Base-by-base conservation (phyloP, 2,329 filamentous ascomycete species). In the Phyllosticta citrichinensis region DNA sequence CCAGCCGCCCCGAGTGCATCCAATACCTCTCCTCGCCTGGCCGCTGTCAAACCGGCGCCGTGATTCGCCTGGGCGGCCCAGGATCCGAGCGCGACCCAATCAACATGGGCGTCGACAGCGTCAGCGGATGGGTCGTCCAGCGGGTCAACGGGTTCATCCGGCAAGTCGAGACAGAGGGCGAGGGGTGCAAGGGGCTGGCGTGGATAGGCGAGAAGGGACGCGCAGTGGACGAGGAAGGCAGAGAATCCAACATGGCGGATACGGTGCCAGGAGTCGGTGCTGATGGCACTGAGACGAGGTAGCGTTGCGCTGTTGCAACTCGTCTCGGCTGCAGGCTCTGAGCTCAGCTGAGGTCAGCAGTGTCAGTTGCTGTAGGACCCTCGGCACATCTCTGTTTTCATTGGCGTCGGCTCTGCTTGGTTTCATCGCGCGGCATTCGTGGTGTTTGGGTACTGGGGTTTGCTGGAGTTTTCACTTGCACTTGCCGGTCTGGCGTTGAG, bases 121-220 rank as follows among this genome's bases (percentile, higher is more conserved):
- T 61, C 25, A 69, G 68, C 17, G 72, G 72, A 4, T 74, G 72
- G 72, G 70, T 74, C 69, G 62, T 67, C 9, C 71, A 74, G 27
- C 65, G 72, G 5, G 70, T 74, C 0, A 70, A 74, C 51, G 66
- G 68, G 11, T 60, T 73, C 5, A 73, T 74, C 59, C 58, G 66
- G 14, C 58, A 62, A 10, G 56, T 74, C 0, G 72, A 74, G 40
- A 51, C 11, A n/a, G 22, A 47, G 5, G 40, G 40, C 14, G 40
- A 47, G 3, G 40, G 40, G 14, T 47, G 40, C 40, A n/a, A 17
- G 17, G 40, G 40, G 14, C 17, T 47, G 12, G 40, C 40, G 4
- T 47, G 40, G 40, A 14, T 47, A 3, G 40, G 40, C 40, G 40
- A 47, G 40, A 47, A 47, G 17, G 40, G 40, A 5, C 40, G 40